Conservation (phyloP, 441 rosid species). For the Erodium texanum region DNA sequence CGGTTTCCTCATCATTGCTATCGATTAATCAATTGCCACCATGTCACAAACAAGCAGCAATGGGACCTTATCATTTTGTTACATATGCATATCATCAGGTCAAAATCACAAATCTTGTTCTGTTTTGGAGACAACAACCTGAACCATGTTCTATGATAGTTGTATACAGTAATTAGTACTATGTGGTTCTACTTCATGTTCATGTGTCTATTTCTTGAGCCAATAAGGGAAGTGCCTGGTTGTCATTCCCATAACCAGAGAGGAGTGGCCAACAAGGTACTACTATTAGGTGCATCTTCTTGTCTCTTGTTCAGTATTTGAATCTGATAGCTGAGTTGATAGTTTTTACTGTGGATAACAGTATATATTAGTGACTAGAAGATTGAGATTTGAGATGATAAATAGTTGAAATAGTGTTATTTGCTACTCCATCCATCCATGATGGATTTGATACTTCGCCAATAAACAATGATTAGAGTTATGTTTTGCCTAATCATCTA, state of each 20-base stretch:
- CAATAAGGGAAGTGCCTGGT: neutral
- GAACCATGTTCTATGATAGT: neutral
- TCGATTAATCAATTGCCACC: conserved; percentile 32
- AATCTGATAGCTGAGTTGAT: neutral
- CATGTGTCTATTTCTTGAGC: neutral
- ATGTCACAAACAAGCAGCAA: neutral
- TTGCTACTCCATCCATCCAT: too few relatives aligned
- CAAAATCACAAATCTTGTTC: neutral
- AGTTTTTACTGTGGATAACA: too few relatives aligned
- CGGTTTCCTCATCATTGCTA: conserved; percentile 82
- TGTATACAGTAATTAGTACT: neutral
- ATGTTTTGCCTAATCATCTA: too few relatives aligned
- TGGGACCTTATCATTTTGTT: neutral
- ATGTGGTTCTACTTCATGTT: neutral
- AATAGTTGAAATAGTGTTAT: too few relatives aligned
- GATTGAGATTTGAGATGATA: too few relatives aligned
- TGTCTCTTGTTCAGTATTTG: neutral
- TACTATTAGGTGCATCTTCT: neutral
- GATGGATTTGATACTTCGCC: too few relatives aligned
- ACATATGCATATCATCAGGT: neutral
- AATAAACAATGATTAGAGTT: too few relatives aligned
- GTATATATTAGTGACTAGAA: too few relatives aligned
- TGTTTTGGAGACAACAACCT: neutral
- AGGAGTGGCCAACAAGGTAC: too few relatives aligned
- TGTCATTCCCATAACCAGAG: too few relatives aligned